Percentiles rank a stretch among this genome's conserved stretches.
Evolutionary conservation across 2,329 filamentous ascomycete genomes (phyloP).

Genomic region (Pseudomassariella vexata): DNA sequence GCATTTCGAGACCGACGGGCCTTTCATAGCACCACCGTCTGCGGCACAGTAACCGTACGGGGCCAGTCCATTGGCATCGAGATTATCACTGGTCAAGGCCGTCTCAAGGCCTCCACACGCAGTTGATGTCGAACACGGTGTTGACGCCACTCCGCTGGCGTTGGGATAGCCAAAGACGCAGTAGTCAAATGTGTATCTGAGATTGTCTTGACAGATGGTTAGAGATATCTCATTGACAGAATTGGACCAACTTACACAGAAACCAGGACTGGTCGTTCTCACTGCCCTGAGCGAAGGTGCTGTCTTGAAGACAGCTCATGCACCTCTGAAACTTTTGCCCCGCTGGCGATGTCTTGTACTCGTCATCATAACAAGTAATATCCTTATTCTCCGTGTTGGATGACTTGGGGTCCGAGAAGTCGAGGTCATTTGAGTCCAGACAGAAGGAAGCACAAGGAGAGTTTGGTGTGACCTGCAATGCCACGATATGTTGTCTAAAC

Average conservation of each 20-base stretch:
- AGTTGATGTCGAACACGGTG: conserved; percentile 43
- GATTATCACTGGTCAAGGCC: conserved; percentile 33
- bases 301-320: conserved; percentile 47
- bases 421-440: conserved; percentile 32
- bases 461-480: conserved; percentile 45
- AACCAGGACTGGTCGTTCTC: conserved; percentile 53
- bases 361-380: conserved; percentile 41
- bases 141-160: conserved; percentile 34
- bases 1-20: conserved; percentile 32
- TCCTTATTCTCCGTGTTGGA: conserved; percentile 38
- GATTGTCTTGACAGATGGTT: conserved; percentile 40
- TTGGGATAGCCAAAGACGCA: conserved; percentile 49
- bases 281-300: conserved; percentile 36
- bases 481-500: conserved; percentile 11
- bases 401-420: conserved; percentile 39
- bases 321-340: conserved; percentile 45
- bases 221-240: not conserved
- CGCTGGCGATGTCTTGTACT: conserved; percentile 28
- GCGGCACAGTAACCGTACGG: conserved; percentile 41
- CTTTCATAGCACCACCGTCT: conserved; percentile 29
- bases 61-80: conserved; percentile 25
- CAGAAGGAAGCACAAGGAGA: conserved; percentile 50
- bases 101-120: conserved; percentile 41
- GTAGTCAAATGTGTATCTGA: conserved; percentile 45
- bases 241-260: conserved; percentile 37